Evolutionary conservation across 768 basidiomycete genomes (phyloP), one percentile per base, ranked within the genome.

Genomic region (Daedaleopsis sinensis): DNA sequence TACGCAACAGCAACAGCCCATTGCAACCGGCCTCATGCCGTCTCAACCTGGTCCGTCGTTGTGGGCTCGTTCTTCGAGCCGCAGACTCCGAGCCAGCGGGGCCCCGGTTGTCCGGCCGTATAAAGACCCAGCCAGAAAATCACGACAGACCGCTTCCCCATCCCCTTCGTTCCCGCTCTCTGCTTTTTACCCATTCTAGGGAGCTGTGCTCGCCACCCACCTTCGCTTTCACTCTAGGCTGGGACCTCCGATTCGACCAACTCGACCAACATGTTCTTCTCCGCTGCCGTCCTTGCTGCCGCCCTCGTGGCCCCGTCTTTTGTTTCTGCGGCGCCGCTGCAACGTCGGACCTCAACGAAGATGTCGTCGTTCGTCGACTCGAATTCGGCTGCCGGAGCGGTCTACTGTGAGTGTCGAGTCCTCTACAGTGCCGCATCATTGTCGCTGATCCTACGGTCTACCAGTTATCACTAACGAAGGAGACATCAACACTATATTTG

Each of bases 381-480:
- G 12, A n/a, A 63, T 24, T 3, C 27, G 27, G 53, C 62, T n/a
- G 57, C 57, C 19, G 62, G 62, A 19, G 62, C 62, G 1, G 52
- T 48, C n/a, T 63, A 58, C 62, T 63, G 62, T 63, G 15, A 44
- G 62, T 59, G 6, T 11, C 12, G 10, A 7, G 7, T 7, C 27
- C 7, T 32, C 27, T 7, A 32, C n/a, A 32, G 27, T 32, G 5
- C 5, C 4, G 15, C n/a, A n/a, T 46, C 18, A 9, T 46, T 9
- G 18, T 46, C 15, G 44, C 15, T 9, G 2, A 39, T 11, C 49
- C 44, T 16, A 60, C 47, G n/a, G 12, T 7, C 5, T 19, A n/a
- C 6, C 54, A 84, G 82, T 83, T 69, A 79, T 83, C 32, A 82
- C 82, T 39, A 84, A 84, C 62, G 80, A 82, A 48, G 76, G 78